A percentile compares a stretch with the other conserved stretches of the same genome.
phyloP scores from a whole-genome alignment of 2,329 filamentous ascomycete genomes.

The Cytospora paraplurivora region DNA sequence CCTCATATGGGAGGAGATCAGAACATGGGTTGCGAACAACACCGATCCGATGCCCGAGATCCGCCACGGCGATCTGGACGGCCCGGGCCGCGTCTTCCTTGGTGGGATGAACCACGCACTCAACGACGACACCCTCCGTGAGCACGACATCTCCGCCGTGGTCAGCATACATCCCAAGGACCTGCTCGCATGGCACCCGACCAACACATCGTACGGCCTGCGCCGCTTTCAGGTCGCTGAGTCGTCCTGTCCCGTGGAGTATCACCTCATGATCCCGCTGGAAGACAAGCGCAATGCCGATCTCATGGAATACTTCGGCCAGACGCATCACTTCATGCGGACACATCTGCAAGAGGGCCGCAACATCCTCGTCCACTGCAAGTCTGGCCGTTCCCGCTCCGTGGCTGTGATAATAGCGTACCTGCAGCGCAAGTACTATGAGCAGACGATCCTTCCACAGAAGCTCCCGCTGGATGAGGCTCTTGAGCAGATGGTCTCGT shows the following conservation, averaged over 20 bases:
- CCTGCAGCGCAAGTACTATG: constrained; percentile 19
- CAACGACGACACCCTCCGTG: constrained; percentile 14
- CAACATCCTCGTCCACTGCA: constrained; percentile 20
- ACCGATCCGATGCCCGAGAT: constrained; percentile 10
- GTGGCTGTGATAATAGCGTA: constrained; percentile 19
- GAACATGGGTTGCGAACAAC: constrained; percentile 20
- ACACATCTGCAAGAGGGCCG: not conserved
- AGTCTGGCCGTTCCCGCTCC: constrained; percentile 16
- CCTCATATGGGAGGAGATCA: constrained; percentile 13
- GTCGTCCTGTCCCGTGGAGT: constrained; percentile 12
- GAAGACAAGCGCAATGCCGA: constrained; percentile 16
- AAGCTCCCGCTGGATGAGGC: constrained; percentile 1
- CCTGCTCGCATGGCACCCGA: constrained; percentile 20
- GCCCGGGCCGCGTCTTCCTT: constrained; percentile 15
- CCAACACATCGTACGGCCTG: constrained; percentile 15
- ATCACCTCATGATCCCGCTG: constrained; percentile 10
- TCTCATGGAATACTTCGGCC: constrained; percentile 8
- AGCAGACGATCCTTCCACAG: not conserved
- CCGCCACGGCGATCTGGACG: constrained; percentile 13
- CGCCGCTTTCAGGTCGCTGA: constrained; percentile 6
- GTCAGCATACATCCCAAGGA: constrained; percentile 19
- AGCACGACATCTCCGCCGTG: constrained; percentile 15
- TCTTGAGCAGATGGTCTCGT: constrained; percentile 1
- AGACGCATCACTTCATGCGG: constrained; percentile 5
- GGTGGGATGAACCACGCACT: constrained; percentile 22